Conservation (phyloP, 2,329 filamentous ascomycete genomes). For the Leptographium flavum region DNA sequence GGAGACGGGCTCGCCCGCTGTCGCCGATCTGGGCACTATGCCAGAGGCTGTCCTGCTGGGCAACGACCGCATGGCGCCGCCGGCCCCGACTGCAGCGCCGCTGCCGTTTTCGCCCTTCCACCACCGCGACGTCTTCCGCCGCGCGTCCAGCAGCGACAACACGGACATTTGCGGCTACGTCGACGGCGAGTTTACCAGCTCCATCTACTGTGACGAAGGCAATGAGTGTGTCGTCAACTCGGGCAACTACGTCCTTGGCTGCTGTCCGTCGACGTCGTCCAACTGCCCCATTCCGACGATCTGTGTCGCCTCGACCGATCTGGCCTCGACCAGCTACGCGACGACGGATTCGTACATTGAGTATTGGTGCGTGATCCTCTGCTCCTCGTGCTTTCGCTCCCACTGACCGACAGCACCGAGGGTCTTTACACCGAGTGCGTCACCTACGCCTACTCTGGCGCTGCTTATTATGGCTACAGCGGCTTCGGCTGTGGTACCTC, state of each 20-base stretch:
- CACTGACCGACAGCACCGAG: constrained; percentile 10
- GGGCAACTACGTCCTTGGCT: constrained; percentile 15
- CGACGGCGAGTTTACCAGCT: not conserved
- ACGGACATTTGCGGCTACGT: not conserved
- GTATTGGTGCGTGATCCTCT: constrained; percentile 17
- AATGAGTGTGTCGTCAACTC: constrained; percentile 18
- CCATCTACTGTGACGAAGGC: constrained; percentile 17
- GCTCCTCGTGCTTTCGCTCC: not conserved
- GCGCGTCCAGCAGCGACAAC: not conserved
- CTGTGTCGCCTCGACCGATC: constrained; percentile 16
- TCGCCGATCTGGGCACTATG: not conserved
- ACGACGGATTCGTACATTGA: constrained; percentile 16
- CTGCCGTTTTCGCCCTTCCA: not conserved
- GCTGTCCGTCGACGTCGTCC: constrained; percentile 16
- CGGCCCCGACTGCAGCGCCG: not conserved
- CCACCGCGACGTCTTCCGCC: not conserved
- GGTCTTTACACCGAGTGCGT: constrained; percentile 15
- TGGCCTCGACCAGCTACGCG: constrained; percentile 10
- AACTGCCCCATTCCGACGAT: constrained; percentile 14
- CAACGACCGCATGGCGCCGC: not conserved
- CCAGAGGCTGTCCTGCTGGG: not conserved
- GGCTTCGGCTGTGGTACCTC: constrained; percentile 17
- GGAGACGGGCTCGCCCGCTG: not conserved
- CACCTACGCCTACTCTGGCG: constrained; percentile 17
- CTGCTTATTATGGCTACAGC: constrained; percentile 14